These are phyloP conservation scores for Glonium stellatum DNA, from an alignment of 495 filamentous ascomycete genomes.

Conservation along the genomic window DNA sequence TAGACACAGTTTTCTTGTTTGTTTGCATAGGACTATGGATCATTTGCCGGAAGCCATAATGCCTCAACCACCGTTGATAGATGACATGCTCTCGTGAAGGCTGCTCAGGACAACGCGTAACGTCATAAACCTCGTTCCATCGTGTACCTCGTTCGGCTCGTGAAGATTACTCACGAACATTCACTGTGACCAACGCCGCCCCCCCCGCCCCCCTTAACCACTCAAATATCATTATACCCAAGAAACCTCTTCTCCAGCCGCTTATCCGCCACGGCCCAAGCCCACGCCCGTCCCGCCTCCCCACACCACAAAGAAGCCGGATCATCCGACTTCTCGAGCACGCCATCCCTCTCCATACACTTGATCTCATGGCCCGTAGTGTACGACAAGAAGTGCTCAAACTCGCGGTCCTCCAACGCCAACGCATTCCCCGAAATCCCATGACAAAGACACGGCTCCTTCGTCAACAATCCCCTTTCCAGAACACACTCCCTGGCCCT, in stretches of 20 bases:
- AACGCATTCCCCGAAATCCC: slow-evolving; percentile 58
- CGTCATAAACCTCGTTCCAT: slow-evolving; percentile 17
- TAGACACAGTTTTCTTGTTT: background rate
- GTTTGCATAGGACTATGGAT: background rate
- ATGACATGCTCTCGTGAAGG: background rate
- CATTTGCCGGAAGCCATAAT: background rate
- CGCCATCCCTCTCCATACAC: slow-evolving; percentile 40
- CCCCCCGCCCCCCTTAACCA: background rate
- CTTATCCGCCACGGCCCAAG: slow-evolving; percentile 41
- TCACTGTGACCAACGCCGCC: background rate
- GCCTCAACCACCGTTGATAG: background rate
- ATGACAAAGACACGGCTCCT: slow-evolving; percentile 59
- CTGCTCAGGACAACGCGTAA: background rate
- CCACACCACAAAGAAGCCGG: slow-evolving; percentile 40
- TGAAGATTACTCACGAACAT: background rate
- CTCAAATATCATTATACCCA: slow-evolving; percentile 44
- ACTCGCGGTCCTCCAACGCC: slow-evolving; percentile 37
- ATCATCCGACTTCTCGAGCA: slow-evolving; percentile 38
- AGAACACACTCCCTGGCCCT: slow-evolving; percentile 44
- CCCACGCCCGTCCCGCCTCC: slow-evolving; percentile 45
- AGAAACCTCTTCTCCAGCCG: slow-evolving; percentile 37
- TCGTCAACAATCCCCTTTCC: slow-evolving; percentile 50
- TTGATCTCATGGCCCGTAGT: slow-evolving; percentile 46
- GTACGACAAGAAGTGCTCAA: slow-evolving; percentile 48
- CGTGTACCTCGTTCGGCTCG: slow-evolving; percentile 14